These are phyloP conservation scores for Macrophomina tecta DNA, from an alignment of 2,329 filamentous ascomycete genomes.

Conservation along the genomic window DNA sequence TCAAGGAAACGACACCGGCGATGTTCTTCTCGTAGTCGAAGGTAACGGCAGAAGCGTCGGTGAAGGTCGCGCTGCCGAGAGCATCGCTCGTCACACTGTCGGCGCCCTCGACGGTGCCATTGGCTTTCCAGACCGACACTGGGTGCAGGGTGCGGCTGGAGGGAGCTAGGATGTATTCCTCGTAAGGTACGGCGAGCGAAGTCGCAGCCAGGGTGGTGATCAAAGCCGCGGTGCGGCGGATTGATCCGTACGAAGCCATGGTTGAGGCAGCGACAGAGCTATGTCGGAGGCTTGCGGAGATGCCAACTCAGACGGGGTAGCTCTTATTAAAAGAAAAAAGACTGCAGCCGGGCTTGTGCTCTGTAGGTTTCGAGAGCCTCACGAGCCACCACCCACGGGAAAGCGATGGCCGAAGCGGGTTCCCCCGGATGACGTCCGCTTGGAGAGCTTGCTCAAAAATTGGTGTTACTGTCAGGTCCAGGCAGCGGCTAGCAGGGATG, in stretches of 20 bases:
- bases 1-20: conserved; percentile 43
- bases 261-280: not conserved
- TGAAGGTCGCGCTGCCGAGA: conserved; percentile 42
- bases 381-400: conserved; percentile 16
- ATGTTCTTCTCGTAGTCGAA: conserved; percentile 53
- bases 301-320: not conserved
- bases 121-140: conserved; percentile 46
- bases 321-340: not conserved
- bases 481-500: not conserved
- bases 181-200: conserved; percentile 38
- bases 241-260: not conserved
- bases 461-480: not conserved
- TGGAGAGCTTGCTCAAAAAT: not conserved
- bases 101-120: conserved; percentile 47
- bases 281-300: not conserved
- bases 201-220: not conserved
- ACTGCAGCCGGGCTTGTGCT: not conserved
- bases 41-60: conserved; percentile 44
- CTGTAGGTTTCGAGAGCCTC: not conserved
- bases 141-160: conserved; percentile 45
- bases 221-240: conserved; percentile 3
- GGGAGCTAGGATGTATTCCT: conserved; percentile 51
- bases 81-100: conserved; percentile 39
- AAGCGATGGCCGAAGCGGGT: conserved; percentile 17
- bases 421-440: not conserved